These are phyloP conservation scores for Carnegiea gigantea DNA, from an alignment of 179 eudicot species.

Conservation along the genomic window DNA sequence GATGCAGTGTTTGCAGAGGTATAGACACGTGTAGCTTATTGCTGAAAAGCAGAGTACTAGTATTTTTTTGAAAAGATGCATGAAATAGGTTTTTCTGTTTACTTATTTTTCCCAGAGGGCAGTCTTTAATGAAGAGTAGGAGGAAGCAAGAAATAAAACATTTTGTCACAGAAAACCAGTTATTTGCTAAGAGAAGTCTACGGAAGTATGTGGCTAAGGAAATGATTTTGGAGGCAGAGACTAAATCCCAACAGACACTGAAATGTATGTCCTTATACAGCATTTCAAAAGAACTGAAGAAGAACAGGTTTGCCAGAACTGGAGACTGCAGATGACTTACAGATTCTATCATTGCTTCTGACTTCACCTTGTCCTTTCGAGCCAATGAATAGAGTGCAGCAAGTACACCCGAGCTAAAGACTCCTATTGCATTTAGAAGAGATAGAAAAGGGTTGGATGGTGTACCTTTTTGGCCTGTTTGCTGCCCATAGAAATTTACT, in stretches of 20 bases:
- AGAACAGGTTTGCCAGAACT: neutral
- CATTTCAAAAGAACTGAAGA: neutral
- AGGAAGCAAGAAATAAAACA: neutral
- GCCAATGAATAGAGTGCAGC: constrained; percentile 80
- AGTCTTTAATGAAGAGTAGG: neutral
- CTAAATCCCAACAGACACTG: neutral
- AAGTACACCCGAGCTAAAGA: constrained; percentile 69
- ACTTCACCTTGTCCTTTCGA: constrained; percentile 61
- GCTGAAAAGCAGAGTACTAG: neutral
- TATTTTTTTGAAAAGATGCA: neutral
- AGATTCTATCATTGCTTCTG: constrained; percentile 61
- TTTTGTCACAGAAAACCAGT: neutral
- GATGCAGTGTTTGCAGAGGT: neutral
- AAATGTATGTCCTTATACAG: neutral
- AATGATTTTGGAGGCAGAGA: neutral
- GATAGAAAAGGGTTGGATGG: constrained; percentile 58
- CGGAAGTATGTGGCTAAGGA: neutral
- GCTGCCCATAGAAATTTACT: constrained; percentile 44
- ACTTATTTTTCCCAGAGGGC: neutral
- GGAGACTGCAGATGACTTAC: constrained; percentile 42
- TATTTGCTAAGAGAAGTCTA: neutral
- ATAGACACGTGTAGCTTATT: neutral
- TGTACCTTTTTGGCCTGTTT: constrained; percentile 38
- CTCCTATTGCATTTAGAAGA: constrained; percentile 74
- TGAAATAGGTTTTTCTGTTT: neutral